Conservation (phyloP, 441 rosid species). For the Adansonia grandidieri region DNA sequence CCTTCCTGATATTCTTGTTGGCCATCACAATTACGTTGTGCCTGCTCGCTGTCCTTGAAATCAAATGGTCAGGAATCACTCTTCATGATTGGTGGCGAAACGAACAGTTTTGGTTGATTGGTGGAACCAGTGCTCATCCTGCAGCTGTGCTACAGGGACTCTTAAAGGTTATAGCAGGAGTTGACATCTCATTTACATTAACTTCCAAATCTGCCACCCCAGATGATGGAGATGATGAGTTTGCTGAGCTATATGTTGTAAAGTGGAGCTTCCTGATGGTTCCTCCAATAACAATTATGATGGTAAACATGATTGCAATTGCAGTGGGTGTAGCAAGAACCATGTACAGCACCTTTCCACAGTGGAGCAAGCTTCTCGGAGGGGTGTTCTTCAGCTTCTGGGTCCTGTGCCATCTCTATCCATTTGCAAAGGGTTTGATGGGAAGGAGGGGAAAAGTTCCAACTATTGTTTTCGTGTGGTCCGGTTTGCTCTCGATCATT, state of each 20-base stretch:
- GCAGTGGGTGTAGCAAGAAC: conserved; percentile 63
- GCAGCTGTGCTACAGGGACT: conserved; percentile 76
- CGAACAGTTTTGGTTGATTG: conserved; percentile 72
- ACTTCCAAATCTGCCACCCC: conserved; percentile 61
- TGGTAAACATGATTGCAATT: conserved; percentile 59
- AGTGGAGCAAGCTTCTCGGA: conserved; percentile 72
- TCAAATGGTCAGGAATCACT: conserved; percentile 71
- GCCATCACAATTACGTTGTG: conserved; percentile 61
- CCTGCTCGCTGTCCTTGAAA: conserved; percentile 62
- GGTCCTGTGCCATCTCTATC: conserved; percentile 68
- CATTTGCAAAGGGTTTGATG: conserved; percentile 75
- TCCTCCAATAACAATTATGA: conserved; percentile 64
- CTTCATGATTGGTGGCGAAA: conserved; percentile 80
- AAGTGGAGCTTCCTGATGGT: conserved; percentile 71
- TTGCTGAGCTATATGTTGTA: conserved; percentile 57
- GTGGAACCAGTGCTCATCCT: conserved; percentile 74
- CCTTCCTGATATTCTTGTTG: conserved; percentile 55
- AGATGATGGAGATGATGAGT: conserved; percentile 66
- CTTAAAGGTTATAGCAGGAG: conserved; percentile 64
- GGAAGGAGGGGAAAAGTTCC: conserved; percentile 68
- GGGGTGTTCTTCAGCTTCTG: conserved; percentile 81
- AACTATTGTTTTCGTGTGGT: conserved; percentile 67
- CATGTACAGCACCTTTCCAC: conserved; percentile 57
- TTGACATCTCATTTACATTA: conserved; percentile 72
- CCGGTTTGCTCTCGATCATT: conserved; percentile 54